These are phyloP conservation scores for Fusarium musae DNA, from an alignment of 2,329 filamentous ascomycete genomes.

Conservation along the genomic window DNA sequence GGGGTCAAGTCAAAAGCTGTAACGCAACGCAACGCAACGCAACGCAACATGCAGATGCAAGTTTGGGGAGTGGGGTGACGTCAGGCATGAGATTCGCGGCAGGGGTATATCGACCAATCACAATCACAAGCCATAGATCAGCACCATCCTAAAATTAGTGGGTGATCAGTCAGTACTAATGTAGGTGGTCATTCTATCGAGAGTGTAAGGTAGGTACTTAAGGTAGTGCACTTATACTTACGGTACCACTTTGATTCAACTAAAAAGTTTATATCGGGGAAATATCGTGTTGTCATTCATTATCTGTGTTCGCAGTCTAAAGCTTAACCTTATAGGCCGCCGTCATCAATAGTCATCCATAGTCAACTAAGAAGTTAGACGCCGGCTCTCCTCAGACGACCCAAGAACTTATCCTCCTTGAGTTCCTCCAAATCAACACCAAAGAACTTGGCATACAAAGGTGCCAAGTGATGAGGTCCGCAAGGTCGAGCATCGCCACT, in stretches of 20 bases:
- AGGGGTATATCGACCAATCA: conserved; percentile 12
- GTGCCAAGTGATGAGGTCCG: conserved; percentile 2
- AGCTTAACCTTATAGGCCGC: too few species aligned
- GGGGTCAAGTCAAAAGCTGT: conserved; percentile 22
- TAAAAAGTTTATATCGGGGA: neutral
- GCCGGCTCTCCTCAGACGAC: neutral
- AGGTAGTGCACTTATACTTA: too few species aligned
- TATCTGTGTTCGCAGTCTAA: too few species aligned
- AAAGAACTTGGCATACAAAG: neutral
- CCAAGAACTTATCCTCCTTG: neutral
- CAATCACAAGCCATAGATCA: conserved; percentile 8
- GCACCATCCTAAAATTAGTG: neutral
- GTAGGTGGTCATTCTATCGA: too few species aligned
- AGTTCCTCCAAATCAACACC: conserved; percentile 1
- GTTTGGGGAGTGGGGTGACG: conserved; percentile 47
- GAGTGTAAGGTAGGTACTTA: too few species aligned
- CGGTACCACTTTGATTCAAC: neutral
- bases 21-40: neutral
- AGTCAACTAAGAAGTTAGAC: neutral
- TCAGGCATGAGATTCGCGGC: conserved; percentile 35
- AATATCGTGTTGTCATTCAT: too few species aligned
- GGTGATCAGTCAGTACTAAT: too few species aligned
- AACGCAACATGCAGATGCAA: conserved; percentile 16
- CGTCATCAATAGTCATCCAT: too few species aligned
- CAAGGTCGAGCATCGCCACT: conserved; percentile 10